Percentiles rank a stretch among this genome's conserved stretches.
Conservation (phyloP, 176 grass and related monocot species). For the Elaeis guineensis region DNA sequence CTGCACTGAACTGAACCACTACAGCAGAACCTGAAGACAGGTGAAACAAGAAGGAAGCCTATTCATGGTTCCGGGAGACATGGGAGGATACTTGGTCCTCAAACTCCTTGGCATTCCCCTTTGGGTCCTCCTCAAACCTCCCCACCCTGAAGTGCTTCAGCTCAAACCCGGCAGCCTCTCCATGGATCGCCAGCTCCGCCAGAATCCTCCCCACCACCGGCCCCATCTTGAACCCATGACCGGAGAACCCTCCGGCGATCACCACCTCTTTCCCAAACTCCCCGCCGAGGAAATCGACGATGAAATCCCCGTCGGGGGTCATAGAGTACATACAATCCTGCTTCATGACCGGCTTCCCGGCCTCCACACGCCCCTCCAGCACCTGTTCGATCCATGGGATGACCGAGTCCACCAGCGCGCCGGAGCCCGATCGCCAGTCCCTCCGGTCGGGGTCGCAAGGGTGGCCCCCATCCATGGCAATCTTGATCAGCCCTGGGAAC, state of each 20-base stretch:
- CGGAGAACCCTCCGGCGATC: constrained; percentile 77
- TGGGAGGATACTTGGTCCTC: constrained; percentile 18
- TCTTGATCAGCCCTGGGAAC: constrained; percentile 82
- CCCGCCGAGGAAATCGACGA: constrained; percentile 72
- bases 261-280: constrained; percentile 72
- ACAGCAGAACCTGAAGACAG: too few species aligned
- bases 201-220: constrained; percentile 60
- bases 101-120: constrained; percentile 38
- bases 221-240: constrained; percentile 87
- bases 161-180: constrained; percentile 43
- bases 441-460: constrained; percentile 63
- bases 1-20: too few species aligned
- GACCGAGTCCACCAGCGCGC: constrained; percentile 35
- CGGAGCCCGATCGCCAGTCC: constrained; percentile 40
- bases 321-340: constrained; percentile 93
- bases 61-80: not conserved
- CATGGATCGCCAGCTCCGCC: constrained; percentile 56
- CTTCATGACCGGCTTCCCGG: constrained; percentile 44
- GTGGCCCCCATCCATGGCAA: constrained; percentile 58
- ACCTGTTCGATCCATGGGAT: constrained; percentile 47
- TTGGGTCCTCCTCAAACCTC: constrained; percentile 39
- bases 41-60: too few species aligned
- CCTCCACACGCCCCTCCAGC: constrained; percentile 42
- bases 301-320: constrained; percentile 77
- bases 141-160: constrained; percentile 32